Evolutionary conservation across 176 grass and related monocot species (phyloP).

Genomic region (Cymbopogon citratus): DNA sequence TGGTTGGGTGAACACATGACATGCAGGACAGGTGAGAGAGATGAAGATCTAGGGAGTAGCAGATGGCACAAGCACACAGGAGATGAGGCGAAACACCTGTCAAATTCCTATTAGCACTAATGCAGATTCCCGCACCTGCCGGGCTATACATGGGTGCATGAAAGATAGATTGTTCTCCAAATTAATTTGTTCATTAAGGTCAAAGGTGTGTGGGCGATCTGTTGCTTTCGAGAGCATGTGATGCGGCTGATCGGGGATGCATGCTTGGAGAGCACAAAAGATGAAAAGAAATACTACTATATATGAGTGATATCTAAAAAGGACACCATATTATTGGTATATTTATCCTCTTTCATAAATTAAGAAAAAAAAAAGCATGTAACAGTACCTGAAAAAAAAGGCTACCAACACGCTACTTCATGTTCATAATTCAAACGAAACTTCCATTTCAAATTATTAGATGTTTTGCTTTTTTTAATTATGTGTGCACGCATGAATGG

Average conservation of each 20-base stretch:
- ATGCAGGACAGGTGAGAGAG: background rate
- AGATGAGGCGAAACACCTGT: slow-evolving; percentile 1
- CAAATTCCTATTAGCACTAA: slow-evolving; percentile 29
- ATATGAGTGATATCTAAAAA: slow-evolving; percentile 9
- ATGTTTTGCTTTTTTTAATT: background rate
- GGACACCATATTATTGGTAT: background rate
- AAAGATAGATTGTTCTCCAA: background rate
- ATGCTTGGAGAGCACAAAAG: slow-evolving; percentile 30
- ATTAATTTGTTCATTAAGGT: slow-evolving; percentile 14
- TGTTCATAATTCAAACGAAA: background rate
- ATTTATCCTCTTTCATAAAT: background rate
- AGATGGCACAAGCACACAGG: slow-evolving; percentile 12
- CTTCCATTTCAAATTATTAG: background rate
- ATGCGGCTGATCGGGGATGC: slow-evolving; percentile 45
- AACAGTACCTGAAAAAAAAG: background rate
- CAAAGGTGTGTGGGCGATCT: background rate
- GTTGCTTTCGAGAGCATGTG: slow-evolving; percentile 30
- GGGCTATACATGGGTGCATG: background rate
- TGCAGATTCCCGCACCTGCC: slow-evolving; percentile 11
- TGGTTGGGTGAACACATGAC: background rate
- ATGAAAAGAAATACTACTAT: background rate
- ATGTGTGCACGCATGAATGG: background rate
- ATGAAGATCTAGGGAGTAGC: background rate
- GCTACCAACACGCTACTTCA: background rate
- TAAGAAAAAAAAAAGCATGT: too few species aligned